phyloP scores from a whole-genome alignment of 257 asterid genomes.

The Paraleonurus japonicus region DNA sequence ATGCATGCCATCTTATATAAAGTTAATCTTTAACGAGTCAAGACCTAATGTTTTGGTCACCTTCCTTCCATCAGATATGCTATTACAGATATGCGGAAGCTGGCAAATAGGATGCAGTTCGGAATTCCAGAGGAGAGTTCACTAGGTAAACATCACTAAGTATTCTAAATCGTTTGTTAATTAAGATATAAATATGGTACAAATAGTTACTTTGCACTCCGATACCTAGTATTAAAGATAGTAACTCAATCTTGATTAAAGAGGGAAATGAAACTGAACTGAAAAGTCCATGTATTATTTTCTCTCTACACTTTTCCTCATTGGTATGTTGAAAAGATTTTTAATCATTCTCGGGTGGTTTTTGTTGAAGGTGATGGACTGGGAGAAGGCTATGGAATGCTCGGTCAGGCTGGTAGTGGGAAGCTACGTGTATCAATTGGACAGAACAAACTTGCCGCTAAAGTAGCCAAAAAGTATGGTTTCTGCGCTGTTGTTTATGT shows the following conservation, averaged over 20 bases:
- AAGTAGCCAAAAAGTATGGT: conserved; percentile 83
- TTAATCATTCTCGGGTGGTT: background rate
- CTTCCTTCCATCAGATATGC: conserved; percentile 65
- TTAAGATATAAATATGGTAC: background rate
- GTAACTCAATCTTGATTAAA: background rate
- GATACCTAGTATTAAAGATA: background rate
- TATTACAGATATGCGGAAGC: conserved; percentile 94
- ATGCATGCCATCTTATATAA: background rate
- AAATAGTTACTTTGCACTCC: background rate
- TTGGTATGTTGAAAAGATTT: background rate
- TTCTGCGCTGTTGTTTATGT: background rate
- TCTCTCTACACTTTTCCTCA: background rate
- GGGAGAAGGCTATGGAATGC: conserved; percentile 99
- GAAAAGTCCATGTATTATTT: background rate
- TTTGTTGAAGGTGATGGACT: conserved; percentile 85
- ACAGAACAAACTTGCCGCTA: conserved; percentile 82
- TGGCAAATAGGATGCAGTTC: conserved; percentile 93
- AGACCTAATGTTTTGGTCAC: conserved; percentile 19
- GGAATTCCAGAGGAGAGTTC: conserved; percentile 98
- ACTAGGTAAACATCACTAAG: conserved; percentile 46
- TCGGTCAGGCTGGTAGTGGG: conserved; percentile 97
- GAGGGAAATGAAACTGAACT: background rate
- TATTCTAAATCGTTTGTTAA: background rate
- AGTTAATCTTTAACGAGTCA: conserved; percentile 1
- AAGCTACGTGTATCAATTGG: conserved; percentile 84